These are phyloP conservation scores for Coemansia sp. DNA, from an alignment of 192 early-diverging fungal genomes.

Conservation along the genomic window DNA sequence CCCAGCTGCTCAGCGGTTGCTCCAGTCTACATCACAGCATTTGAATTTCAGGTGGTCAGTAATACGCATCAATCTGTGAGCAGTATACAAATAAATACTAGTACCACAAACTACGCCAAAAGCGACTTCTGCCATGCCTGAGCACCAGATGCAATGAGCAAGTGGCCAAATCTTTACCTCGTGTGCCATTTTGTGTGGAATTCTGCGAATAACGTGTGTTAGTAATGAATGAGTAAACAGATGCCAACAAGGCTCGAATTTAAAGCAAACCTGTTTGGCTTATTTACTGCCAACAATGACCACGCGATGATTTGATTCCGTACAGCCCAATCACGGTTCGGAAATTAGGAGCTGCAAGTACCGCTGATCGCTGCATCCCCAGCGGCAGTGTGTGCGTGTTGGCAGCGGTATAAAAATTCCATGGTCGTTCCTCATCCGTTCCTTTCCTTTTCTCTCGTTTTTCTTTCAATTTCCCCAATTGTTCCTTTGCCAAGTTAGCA, in stretches of 20 bases:
- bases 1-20: conserved; percentile 44
- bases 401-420: conserved; percentile 7
- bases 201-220: neutral
- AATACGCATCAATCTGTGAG: neutral
- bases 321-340: neutral
- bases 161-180: conserved; percentile 8
- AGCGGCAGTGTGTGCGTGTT: neutral
- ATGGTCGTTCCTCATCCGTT: conserved; percentile 27
- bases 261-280: too few relatives aligned
- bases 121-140: neutral
- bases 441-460: conserved; percentile 10
- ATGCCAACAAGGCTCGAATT: neutral
- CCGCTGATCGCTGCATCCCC: neutral
- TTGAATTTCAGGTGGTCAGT: neutral
- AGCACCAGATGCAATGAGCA: neutral
- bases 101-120: too few relatives aligned
- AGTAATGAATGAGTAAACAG: neutral
- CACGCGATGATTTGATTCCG: neutral
- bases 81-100: neutral
- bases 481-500: neutral
- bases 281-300: too few relatives aligned
- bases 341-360: neutral
- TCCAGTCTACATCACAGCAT: neutral
- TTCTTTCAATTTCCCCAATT: conserved; percentile 3
- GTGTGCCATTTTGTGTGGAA: conserved; percentile 8